Conservation (phyloP, 176 grass and related monocot species). For the Triticum dicoccoides region DNA sequence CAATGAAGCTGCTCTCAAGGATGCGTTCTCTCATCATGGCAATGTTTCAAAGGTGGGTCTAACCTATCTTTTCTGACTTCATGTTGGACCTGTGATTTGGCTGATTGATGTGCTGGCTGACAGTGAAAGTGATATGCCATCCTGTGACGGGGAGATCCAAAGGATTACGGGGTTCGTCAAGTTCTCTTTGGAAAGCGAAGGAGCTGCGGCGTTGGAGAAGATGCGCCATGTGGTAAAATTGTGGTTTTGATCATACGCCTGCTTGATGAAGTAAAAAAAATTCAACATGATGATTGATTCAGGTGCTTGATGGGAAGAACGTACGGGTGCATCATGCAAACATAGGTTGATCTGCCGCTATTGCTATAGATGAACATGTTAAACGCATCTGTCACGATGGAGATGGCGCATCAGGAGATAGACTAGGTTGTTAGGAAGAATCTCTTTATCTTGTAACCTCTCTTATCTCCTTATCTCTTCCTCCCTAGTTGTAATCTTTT, state of each 20-base stretch:
- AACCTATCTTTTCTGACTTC: too few relatives aligned
- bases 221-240: conserved; percentile 22
- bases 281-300: background rate
- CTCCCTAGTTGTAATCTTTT: too few relatives aligned
- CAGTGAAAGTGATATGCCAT: conserved; percentile 60
- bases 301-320: conserved; percentile 49
- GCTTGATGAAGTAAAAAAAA: conserved; percentile 23
- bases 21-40: background rate
- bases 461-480: too few relatives aligned
- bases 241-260: too few relatives aligned
- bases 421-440: too few relatives aligned
- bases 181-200: conserved; percentile 33
- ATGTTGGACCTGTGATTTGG: background rate
- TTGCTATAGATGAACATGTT: background rate
- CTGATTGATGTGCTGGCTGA: background rate
- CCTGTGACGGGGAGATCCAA: conserved; percentile 45
- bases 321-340: background rate
- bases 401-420: too few relatives aligned
- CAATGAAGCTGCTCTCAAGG: conserved; percentile 33
- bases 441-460: too few relatives aligned
- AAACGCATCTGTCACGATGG: too few relatives aligned
- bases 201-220: conserved; percentile 31
- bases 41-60: conserved; percentile 33
- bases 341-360: conserved; percentile 8
- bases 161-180: conserved; percentile 50